Percentiles rank a stretch among this genome's conserved stretches.
Conservation (phyloP, 495 filamentous ascomycete genomes). For the Podospora tetraspora region DNA sequence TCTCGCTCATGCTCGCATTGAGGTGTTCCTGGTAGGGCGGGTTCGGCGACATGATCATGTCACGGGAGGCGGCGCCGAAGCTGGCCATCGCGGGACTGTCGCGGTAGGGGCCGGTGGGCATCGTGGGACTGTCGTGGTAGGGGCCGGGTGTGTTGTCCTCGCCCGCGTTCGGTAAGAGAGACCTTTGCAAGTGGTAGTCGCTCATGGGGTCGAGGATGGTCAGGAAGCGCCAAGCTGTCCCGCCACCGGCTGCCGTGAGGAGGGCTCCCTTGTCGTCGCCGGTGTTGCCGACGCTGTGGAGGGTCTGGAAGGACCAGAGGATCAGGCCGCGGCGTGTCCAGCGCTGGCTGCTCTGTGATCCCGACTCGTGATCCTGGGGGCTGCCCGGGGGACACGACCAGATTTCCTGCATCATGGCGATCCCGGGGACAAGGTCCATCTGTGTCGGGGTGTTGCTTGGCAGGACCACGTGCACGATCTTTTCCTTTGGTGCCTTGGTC, state of each 20-base stretch:
- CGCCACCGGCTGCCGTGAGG: slow-evolving; percentile 19
- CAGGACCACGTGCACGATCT: not conserved
- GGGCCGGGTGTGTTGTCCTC: not conserved
- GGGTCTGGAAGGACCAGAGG: slow-evolving; percentile 45
- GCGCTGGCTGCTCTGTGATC: slow-evolving; percentile 9
- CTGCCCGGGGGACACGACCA: slow-evolving; percentile 37
- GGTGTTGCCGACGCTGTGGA: slow-evolving; percentile 32
- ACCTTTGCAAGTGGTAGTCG: slow-evolving; percentile 30
- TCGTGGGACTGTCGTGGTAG: slow-evolving; percentile 10
- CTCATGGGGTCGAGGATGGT: slow-evolving; percentile 44
- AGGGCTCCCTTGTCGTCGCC: slow-evolving; percentile 23
- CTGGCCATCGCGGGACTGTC: slow-evolving; percentile 14
- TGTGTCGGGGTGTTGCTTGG: slow-evolving; percentile 24
- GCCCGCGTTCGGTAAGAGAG: not conserved
- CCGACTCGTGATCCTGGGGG: slow-evolving; percentile 8
- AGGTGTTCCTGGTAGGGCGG: slow-evolving; percentile 40
- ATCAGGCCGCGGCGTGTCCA: slow-evolving; percentile 43
- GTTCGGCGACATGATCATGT: slow-evolving; percentile 41
- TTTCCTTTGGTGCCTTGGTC: not conserved
- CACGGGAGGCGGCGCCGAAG: slow-evolving; percentile 24
- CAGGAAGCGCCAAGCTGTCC: slow-evolving; percentile 44
- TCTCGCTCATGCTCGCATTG: slow-evolving; percentile 41
- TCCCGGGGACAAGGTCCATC: slow-evolving; percentile 42
- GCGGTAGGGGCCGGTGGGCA: not conserved
- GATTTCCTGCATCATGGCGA: slow-evolving; percentile 49